Percentiles rank a stretch among this genome's conserved stretches.
Evolutionary conservation across 2,329 filamentous ascomycete genomes (phyloP).

Genomic region (Alternaria hordeiaustralica): DNA sequence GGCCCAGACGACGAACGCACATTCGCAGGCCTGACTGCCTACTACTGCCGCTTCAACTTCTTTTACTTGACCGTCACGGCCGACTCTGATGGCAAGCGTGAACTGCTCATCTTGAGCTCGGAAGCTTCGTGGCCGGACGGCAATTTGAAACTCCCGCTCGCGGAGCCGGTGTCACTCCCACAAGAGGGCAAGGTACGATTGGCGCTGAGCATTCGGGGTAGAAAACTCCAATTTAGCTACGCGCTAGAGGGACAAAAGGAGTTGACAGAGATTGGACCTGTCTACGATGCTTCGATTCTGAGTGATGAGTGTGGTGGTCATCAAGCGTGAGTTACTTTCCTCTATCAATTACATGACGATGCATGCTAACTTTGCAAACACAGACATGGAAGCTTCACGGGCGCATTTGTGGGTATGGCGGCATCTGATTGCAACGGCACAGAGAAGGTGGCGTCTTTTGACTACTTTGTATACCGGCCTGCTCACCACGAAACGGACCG

Average conservation of each 20-base stretch:
- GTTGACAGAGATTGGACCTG: slow-evolving; percentile 60
- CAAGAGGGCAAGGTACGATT: slow-evolving; percentile 63
- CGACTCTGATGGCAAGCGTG: slow-evolving; percentile 61
- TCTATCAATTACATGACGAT: too few relatives aligned
- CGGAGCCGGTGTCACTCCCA: slow-evolving; percentile 57
- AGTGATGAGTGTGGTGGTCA: slow-evolving; percentile 70
- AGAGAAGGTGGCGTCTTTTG: slow-evolving; percentile 36
- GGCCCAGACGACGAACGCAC: slow-evolving; percentile 64
- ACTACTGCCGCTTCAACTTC: slow-evolving; percentile 70
- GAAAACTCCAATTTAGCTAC: slow-evolving; percentile 64
- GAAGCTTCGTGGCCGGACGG: slow-evolving; percentile 64
- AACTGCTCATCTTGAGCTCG: slow-evolving; percentile 64
- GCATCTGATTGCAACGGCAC: slow-evolving; percentile 43
- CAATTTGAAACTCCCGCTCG: slow-evolving; percentile 53
- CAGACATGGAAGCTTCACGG: slow-evolving; percentile 67
- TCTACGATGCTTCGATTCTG: slow-evolving; percentile 65
- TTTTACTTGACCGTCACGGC: slow-evolving; percentile 68
- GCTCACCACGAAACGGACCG: slow-evolving; percentile 39
- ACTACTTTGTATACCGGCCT: slow-evolving; percentile 43
- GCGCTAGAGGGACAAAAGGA: slow-evolving; percentile 54
- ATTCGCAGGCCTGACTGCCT: slow-evolving; percentile 66
- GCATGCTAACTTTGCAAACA: not conserved
- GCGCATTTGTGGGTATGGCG: slow-evolving; percentile 53
- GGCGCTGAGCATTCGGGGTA: slow-evolving; percentile 59
- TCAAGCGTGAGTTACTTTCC: slow-evolving; percentile 42